Evolutionary conservation across 176 grass and related monocot species (phyloP).

Genomic region (Secale cereale): DNA sequence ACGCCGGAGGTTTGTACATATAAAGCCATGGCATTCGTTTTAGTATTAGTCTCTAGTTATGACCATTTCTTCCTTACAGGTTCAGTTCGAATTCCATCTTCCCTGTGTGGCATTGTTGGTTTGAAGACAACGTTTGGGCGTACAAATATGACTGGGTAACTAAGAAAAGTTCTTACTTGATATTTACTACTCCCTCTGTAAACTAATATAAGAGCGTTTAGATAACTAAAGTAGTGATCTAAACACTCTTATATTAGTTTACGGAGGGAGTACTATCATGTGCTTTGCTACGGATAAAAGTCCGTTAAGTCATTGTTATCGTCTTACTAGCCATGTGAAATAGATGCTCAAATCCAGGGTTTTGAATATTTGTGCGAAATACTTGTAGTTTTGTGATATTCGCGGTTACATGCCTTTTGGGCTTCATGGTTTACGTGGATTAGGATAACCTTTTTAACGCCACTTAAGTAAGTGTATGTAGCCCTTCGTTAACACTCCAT

Average conservation of each 20-base stretch:
- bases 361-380: too few relatives aligned
- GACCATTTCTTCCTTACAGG: constrained; percentile 45
- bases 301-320: not conserved
- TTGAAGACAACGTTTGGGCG: constrained; percentile 93
- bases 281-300: not conserved
- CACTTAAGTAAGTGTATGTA: too few relatives aligned
- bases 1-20: constrained; percentile 73
- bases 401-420: not conserved
- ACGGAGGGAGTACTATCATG: too few relatives aligned
- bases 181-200: not conserved
- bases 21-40: not conserved
- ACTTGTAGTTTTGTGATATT: too few relatives aligned
- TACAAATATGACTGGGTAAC: constrained; percentile 86
- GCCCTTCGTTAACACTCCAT: not conserved
- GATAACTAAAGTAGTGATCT: too few relatives aligned
- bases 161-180: constrained; percentile 9
- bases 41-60: not conserved
- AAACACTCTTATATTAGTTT: too few relatives aligned
- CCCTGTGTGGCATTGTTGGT: constrained; percentile 90
- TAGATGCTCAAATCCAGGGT: not conserved
- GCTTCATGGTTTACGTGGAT: not conserved
- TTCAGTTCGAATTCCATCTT: constrained; percentile 97
- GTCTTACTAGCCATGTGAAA: not conserved
- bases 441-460: too few relatives aligned
- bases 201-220: too few relatives aligned